These are phyloP conservation scores for Lathyrus aphaca DNA, from an alignment of 306 rosid genomes.

Conservation along the genomic window DNA sequence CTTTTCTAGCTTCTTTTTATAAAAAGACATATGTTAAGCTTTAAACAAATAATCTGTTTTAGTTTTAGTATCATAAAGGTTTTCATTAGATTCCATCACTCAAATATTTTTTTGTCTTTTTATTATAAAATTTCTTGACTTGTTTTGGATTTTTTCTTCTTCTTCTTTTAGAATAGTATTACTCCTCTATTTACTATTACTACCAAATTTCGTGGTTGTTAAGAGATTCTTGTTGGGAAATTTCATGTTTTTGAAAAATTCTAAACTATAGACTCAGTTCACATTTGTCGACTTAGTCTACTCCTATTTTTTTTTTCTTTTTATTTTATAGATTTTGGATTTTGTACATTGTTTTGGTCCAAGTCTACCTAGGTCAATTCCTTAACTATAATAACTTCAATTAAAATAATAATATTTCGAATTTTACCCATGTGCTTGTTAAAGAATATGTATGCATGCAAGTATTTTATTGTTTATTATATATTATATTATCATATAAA, in stretches of 20 bases:
- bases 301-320: conserved; percentile 6
- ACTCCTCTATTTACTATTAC: neutral
- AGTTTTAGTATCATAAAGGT: neutral
- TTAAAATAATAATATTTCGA: neutral
- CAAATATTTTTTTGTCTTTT: too few species aligned
- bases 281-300: conserved; percentile 30
- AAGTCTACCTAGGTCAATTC: conserved; percentile 40
- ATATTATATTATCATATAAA: neutral
- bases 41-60: neutral
- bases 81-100: neutral
- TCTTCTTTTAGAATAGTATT: neutral
- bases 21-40: neutral
- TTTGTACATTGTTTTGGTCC: conserved; percentile 17
- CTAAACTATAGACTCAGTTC: conserved; percentile 36
- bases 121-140: neutral
- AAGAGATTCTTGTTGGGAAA: neutral
- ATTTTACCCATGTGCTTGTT: neutral
- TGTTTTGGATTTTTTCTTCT: neutral
- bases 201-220: conserved; percentile 36
- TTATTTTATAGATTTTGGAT: neutral
- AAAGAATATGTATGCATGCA: conserved; percentile 47
- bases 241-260: conserved; percentile 48
- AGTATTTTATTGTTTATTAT: neutral
- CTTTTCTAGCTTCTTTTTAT: neutral
- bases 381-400: neutral